Conservation (phyloP, 192 early-diverging fungal species). For the Spizellomyces punctatus region DNA sequence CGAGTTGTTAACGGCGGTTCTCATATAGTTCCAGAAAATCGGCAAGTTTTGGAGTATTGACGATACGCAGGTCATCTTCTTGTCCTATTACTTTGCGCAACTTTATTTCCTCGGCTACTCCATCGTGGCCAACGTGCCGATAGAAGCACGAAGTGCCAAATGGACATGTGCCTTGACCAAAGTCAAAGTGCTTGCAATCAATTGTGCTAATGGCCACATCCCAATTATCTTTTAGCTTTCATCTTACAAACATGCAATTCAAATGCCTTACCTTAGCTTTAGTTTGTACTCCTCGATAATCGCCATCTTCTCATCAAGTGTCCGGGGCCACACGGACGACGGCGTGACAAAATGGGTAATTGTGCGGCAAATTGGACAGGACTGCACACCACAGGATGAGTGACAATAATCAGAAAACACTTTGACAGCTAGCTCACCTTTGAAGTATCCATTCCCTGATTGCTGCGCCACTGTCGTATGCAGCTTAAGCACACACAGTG, state of each 20-base stretch:
- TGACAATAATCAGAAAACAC: background rate
- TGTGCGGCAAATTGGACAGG: slow-evolving; percentile 57
- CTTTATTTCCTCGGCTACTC: slow-evolving; percentile 35
- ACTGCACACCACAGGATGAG: slow-evolving; percentile 15
- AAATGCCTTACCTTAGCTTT: slow-evolving; percentile 35
- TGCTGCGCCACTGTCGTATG: slow-evolving; percentile 51
- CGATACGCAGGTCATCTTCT: slow-evolving; percentile 33
- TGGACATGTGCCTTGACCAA: slow-evolving; percentile 52
- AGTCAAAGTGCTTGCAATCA: slow-evolving; percentile 53
- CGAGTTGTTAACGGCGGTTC: background rate
- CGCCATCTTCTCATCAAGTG: slow-evolving; percentile 35
- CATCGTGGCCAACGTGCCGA: slow-evolving; percentile 46
- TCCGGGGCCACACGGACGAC: slow-evolving; percentile 43
- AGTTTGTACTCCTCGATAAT: slow-evolving; percentile 51
- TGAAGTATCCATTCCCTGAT: slow-evolving; percentile 47
- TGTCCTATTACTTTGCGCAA: slow-evolving; percentile 39
- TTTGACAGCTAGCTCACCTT: slow-evolving; percentile 33
- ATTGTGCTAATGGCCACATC: slow-evolving; percentile 25
- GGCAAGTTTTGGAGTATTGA: slow-evolving; percentile 38
- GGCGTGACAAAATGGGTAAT: slow-evolving; percentile 52
- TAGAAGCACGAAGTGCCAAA: slow-evolving; percentile 58
- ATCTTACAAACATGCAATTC: slow-evolving; percentile 7
- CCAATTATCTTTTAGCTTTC: background rate
- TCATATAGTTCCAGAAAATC: slow-evolving; percentile 45
- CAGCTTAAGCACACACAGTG: slow-evolving; percentile 58